Base-by-base conservation (phyloP, 1,139 yeast species). In the Zygosaccharomyces sapae region DNA sequence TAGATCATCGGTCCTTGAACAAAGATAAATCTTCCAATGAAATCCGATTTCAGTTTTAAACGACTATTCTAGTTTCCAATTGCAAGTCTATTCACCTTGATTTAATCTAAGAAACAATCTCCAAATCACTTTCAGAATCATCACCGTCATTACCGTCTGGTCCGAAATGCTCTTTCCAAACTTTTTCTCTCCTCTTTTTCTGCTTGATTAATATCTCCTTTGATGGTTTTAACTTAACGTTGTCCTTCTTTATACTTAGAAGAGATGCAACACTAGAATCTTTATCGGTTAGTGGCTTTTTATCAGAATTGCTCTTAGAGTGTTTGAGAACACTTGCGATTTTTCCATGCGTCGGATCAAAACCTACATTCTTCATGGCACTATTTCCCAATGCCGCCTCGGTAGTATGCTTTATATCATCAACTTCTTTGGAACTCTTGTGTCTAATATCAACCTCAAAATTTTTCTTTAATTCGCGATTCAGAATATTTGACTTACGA, bases 271-370 rank as follows among this genome's bases (percentile, higher is more conserved):
- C 68, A 56, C 41, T 66, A 53, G 41, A 43, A 43, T 52, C 57
- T 46, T 57, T 58, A 53, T 50, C 48, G 47, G 48, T 50, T 45
- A 39, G 41, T 38, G 33, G 31, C 7, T 50, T 48, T 18, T 49
- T 45, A 8, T 38, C 31, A 3, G 41, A 30, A 41, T 19, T 47
- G 22, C 33, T 56, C 37, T 19, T 51, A 7, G 29, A 58, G 57
- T 47, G 47, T 47, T 40, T 55, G 49, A 52, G 47, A 20, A 50
- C 65, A 36, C 46, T 52, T 33, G 48, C 62, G 45, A 53, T 54
- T 42, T 56, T 55, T 13, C 67, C 66, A 30, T 54, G 49, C 0
- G 79, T 74, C 1, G 83, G 82, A 59, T 78, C 81, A 57, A 74
- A 77, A 1, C 83, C 83, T 33, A 77, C 64, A 29, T 68, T 65